A percentile compares a stretch with the other conserved stretches of the same genome.
Evolutionary conservation across 2,329 filamentous ascomycete genomes (phyloP).

Genomic region (Biscogniauxia sp.): DNA sequence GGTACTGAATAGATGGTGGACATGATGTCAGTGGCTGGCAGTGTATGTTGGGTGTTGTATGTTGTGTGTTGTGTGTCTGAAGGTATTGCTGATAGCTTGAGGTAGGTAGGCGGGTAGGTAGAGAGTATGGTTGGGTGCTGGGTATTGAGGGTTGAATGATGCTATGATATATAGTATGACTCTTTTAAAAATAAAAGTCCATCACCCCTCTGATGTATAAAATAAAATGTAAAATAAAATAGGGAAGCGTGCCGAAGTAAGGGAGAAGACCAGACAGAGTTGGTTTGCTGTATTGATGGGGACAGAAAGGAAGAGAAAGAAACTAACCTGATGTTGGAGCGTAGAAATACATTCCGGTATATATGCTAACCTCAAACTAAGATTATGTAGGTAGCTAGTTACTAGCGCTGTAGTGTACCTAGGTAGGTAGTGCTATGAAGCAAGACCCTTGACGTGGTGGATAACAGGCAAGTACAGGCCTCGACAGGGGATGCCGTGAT

Average conservation of each 20-base stretch:
- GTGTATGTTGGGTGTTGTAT: not conserved
- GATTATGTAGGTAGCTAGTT: conserved; percentile 15
- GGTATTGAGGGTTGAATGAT: not conserved
- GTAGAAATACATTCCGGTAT: conserved; percentile 27
- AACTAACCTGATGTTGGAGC: conserved; percentile 29
- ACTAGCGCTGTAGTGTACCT: too few relatives aligned
- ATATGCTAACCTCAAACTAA: too few relatives aligned
- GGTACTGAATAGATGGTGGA: conserved; percentile 31
- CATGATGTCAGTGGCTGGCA: conserved; percentile 30
- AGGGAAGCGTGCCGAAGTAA: not conserved
- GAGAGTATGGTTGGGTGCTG: too few relatives aligned
- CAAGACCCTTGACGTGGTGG: conserved; percentile 7
- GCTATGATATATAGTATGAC: not conserved
- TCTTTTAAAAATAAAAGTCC: not conserved
- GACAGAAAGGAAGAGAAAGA: conserved; percentile 9
- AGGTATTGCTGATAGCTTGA: not conserved
- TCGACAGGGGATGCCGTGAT: not conserved
- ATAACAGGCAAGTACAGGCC: not conserved
- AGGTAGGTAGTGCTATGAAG: too few relatives aligned
- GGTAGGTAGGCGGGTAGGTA: too few relatives aligned
- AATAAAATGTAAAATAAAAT: too few relatives aligned
- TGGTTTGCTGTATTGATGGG: conserved; percentile 1
- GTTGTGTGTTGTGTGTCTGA: conserved; percentile 2
- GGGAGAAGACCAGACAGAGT: conserved; percentile 9
- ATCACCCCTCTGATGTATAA: not conserved